phyloP scores from a whole-genome alignment of 352 stramenopile species.

The Pythium folliculosum region DNA sequence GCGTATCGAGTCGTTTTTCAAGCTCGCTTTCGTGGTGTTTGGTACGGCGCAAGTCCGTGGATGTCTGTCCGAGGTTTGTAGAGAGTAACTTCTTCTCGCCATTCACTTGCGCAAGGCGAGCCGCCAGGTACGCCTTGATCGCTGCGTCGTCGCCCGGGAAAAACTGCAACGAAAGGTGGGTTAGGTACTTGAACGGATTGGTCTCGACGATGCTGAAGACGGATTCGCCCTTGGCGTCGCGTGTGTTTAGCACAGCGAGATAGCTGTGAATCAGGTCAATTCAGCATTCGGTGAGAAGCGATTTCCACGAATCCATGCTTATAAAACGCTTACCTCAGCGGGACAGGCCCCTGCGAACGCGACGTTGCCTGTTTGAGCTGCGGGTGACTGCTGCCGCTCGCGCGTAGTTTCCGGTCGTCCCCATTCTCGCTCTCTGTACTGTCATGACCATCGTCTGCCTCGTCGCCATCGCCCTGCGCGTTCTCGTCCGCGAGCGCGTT shows the following conservation, averaged over 20 bases:
- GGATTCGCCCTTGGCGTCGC: conserved; percentile 55
- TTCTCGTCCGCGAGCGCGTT: background rate
- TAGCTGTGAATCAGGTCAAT: conserved; percentile 41
- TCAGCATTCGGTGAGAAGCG: background rate
- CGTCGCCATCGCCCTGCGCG: background rate
- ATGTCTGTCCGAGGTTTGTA: conserved; percentile 47
- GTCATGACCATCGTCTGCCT: conserved; percentile 18
- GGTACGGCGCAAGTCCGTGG: conserved; percentile 40
- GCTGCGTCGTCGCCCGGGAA: conserved; percentile 80
- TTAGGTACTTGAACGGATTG: conserved; percentile 95
- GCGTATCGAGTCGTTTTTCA: conserved; percentile 52
- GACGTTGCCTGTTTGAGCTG: conserved; percentile 31
- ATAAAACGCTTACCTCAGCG: conserved; percentile 45
- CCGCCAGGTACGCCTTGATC: conserved; percentile 92
- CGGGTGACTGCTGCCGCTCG: background rate
- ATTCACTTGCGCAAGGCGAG: conserved; percentile 83
- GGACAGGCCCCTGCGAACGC: conserved; percentile 66
- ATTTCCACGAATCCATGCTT: background rate
- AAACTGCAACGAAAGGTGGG: conserved; percentile 91
- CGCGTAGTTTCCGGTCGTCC: background rate
- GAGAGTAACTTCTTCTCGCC: conserved; percentile 46
- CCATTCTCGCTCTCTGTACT: background rate
- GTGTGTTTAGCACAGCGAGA: conserved; percentile 81
- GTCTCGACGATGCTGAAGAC: conserved; percentile 94
- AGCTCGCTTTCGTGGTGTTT: conserved; percentile 46